A percentile compares a stretch with the other conserved stretches of the same genome.
These are phyloP conservation scores for Apiotrichum sp. DNA, from an alignment of 1,284 basidiomycete genomes.

Conservation along the genomic window DNA sequence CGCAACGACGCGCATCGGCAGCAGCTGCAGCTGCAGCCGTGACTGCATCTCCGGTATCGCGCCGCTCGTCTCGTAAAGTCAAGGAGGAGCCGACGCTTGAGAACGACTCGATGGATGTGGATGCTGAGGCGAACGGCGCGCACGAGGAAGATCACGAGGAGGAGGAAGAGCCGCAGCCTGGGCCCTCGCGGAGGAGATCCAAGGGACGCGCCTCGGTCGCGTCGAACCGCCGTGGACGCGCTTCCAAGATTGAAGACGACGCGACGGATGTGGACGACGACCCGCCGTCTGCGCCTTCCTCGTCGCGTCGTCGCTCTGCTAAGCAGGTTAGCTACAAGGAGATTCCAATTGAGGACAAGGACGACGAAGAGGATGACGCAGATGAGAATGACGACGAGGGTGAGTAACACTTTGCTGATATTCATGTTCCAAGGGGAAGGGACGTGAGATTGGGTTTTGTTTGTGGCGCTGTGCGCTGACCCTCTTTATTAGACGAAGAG, in stretches of 20 bases:
- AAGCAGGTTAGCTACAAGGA: slow-evolving; percentile 26
- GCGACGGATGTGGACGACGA: slow-evolving; percentile 15
- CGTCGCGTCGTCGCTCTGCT: slow-evolving; percentile 13
- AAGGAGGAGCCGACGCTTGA: slow-evolving; percentile 8
- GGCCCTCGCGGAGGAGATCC: slow-evolving; percentile 4
- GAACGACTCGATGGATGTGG: background rate
- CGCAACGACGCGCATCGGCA: slow-evolving; percentile 9
- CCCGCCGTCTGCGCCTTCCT: slow-evolving; percentile 2
- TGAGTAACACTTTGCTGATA: background rate
- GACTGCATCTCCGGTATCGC: background rate
- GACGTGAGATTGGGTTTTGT: background rate
- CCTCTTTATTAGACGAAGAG: slow-evolving; percentile 4
- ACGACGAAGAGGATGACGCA: slow-evolving; percentile 16
- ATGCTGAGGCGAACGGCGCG: slow-evolving; percentile 10
- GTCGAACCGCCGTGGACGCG: background rate
- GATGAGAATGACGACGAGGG: slow-evolving; percentile 14
- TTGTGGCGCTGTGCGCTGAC: background rate
- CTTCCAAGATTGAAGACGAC: slow-evolving; percentile 6
- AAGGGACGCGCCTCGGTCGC: background rate
- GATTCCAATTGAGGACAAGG: slow-evolving; percentile 14
- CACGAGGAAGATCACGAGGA: slow-evolving; percentile 14
- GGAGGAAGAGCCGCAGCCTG: slow-evolving; percentile 8
- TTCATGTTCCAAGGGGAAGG: background rate
- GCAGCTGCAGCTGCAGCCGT: slow-evolving; percentile 2
- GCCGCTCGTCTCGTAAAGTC: slow-evolving; percentile 5